phyloP scores from a whole-genome alignment of 805 yeast species.

The Wickerhamomyces bovis region DNA sequence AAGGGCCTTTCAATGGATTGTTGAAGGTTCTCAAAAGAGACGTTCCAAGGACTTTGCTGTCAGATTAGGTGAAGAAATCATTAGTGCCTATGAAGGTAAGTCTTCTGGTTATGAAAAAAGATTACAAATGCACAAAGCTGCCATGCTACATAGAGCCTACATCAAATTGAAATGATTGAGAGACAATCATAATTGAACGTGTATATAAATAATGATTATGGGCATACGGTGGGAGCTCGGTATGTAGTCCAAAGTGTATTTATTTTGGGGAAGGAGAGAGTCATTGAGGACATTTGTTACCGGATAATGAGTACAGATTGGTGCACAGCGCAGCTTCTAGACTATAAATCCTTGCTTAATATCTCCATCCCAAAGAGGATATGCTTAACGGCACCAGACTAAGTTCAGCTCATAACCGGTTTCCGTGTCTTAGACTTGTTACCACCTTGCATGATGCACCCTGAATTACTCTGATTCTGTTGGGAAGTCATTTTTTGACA shows the following conservation, averaged over 20 bases:
- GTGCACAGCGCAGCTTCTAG: too few species aligned
- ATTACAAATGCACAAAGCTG: conserved; percentile 75
- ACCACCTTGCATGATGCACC: too few species aligned
- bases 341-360: too few species aligned
- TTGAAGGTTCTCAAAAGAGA: conserved; percentile 78
- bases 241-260: not conserved
- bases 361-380: too few species aligned
- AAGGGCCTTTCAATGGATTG: conserved; percentile 85
- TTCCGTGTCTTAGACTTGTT: too few species aligned
- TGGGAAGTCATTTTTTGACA: too few species aligned
- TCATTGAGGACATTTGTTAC: too few species aligned
- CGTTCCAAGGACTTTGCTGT: conserved; percentile 78
- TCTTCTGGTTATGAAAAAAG: conserved; percentile 82
- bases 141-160: conserved; percentile 84
- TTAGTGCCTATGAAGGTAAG: conserved; percentile 70
- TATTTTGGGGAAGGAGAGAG: too few species aligned
- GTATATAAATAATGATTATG: not conserved
- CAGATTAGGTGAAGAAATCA: conserved; percentile 83
- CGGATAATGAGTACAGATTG: too few species aligned
- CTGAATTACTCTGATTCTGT: too few species aligned
- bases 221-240: not conserved
- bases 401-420: too few species aligned
- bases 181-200: not conserved
- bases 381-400: too few species aligned
- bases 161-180: conserved; percentile 37